These are phyloP conservation scores for Fusarium chuoi DNA, from an alignment of 2,329 filamentous ascomycete genomes.

Conservation along the genomic window DNA sequence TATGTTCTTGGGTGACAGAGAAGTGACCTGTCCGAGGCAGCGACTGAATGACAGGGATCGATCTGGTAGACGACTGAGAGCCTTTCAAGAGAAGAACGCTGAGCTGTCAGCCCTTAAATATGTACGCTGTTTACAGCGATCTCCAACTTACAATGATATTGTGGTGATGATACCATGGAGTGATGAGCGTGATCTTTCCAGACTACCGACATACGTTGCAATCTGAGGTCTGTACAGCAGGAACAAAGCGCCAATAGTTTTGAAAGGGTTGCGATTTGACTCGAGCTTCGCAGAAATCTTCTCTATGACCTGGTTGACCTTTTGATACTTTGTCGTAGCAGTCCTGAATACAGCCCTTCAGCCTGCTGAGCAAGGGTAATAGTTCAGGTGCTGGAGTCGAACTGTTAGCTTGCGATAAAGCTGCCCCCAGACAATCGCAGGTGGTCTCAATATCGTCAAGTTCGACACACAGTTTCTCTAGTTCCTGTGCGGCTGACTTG, in stretches of 20 bases:
- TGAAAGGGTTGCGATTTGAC: background rate
- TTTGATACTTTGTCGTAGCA: background rate
- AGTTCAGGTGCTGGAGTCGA: fast-evolving
- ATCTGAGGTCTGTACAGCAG: conserved; percentile 1
- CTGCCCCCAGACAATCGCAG: background rate
- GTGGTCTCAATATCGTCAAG: conserved; percentile 1
- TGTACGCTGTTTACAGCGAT: background rate
- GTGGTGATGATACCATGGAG: background rate
- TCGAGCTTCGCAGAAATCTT: background rate
- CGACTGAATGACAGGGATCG: background rate
- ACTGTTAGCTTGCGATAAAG: background rate
- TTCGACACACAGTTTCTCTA: background rate
- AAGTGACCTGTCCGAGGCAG: background rate
- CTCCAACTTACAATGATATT: background rate
- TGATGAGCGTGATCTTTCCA: background rate
- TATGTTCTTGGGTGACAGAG: background rate
- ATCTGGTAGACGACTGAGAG: background rate
- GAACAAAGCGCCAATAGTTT: background rate
- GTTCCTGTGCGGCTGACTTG: conserved; percentile 12
- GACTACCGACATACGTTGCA: background rate
- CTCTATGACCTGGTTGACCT: background rate
- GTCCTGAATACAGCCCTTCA: background rate
- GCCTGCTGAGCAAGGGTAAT: background rate
- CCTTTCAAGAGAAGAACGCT: no score
- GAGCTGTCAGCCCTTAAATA: no score